These are phyloP conservation scores for Barnettozyma vustinii DNA, from an alignment of 805 yeast genomes.

Conservation along the genomic window DNA sequence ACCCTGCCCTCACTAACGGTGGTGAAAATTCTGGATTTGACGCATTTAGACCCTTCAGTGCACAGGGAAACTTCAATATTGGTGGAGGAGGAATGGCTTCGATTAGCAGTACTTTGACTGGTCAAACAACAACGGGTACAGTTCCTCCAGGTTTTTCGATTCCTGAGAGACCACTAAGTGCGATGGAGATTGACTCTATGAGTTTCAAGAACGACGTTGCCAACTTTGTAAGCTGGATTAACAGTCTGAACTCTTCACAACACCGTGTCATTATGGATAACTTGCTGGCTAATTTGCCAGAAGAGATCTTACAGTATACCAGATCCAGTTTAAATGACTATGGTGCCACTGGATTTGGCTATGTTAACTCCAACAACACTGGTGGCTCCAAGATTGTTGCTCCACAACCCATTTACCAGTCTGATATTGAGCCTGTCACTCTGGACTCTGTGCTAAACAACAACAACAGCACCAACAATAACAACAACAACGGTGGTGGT, in stretches of 20 bases:
- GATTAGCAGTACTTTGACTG: conserved; percentile 5
- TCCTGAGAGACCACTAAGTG: conserved; percentile 27
- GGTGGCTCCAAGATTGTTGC: conserved; percentile 10
- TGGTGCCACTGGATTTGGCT: neutral
- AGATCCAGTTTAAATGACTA: conserved; percentile 40
- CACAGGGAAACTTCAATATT: conserved; percentile 9
- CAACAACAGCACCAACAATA: conserved; percentile 15
- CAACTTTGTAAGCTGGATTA: conserved; percentile 46
- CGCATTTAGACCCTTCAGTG: conserved; percentile 19
- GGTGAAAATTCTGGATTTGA: conserved; percentile 5
- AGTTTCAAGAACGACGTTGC: conserved; percentile 47
- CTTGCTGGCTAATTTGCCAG: conserved; percentile 43
- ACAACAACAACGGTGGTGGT: conserved; percentile 15
- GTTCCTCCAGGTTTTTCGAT: conserved; percentile 4
- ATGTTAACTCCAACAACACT: neutral
- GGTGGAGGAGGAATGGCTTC: conserved; percentile 4
- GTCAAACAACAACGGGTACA: neutral
- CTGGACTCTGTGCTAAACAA: conserved; percentile 35
- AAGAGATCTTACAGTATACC: conserved; percentile 46
- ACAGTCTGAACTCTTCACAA: conserved; percentile 44
- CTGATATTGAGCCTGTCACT: conserved; percentile 31
- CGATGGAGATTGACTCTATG: conserved; percentile 26
- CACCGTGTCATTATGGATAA: conserved; percentile 49
- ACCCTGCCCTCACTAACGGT: neutral
- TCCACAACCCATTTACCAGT: conserved; percentile 22